phyloP scores from a whole-genome alignment of 257 asterid genomes.

The Nicotiana undulata region DNA sequence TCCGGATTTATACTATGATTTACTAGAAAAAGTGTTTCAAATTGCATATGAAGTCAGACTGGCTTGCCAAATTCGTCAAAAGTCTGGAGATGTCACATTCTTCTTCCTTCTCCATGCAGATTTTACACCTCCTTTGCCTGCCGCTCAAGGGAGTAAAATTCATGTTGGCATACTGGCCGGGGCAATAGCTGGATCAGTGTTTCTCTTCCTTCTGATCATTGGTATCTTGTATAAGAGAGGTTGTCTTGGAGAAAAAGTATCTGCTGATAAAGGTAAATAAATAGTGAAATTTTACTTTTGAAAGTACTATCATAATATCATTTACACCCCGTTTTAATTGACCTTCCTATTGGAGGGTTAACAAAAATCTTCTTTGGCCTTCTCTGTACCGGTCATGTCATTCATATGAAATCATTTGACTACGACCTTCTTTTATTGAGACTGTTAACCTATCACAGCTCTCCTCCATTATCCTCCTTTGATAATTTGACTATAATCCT shows the following conservation, averaged over 20 bases:
- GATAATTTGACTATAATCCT: background rate
- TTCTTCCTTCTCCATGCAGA: constrained; percentile 29
- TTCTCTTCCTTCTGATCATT: constrained; percentile 33
- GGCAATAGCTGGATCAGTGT: constrained; percentile 39
- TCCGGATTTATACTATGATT: background rate
- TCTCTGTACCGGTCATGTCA: background rate
- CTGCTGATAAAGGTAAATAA: constrained; percentile 51
- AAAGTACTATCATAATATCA: background rate
- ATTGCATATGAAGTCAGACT: background rate
- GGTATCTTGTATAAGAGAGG: constrained; percentile 36
- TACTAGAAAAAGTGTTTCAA: background rate
- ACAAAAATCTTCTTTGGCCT: background rate
- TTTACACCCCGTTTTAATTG: background rate
- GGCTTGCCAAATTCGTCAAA: background rate
- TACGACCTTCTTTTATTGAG: background rate
- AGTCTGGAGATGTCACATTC: background rate
- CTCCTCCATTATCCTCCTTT: background rate
- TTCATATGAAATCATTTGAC: background rate
- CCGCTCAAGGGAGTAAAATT: constrained; percentile 23
- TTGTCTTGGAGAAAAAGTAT: constrained; percentile 36
- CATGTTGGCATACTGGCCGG: constrained; percentile 30
- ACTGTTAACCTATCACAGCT: background rate
- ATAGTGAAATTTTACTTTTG: background rate
- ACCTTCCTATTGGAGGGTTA: background rate
- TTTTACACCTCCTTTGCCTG: constrained; percentile 58